These are phyloP conservation scores for Colletotrichum sp. DNA, from an alignment of 2,329 filamentous ascomycete species.

Conservation along the genomic window DNA sequence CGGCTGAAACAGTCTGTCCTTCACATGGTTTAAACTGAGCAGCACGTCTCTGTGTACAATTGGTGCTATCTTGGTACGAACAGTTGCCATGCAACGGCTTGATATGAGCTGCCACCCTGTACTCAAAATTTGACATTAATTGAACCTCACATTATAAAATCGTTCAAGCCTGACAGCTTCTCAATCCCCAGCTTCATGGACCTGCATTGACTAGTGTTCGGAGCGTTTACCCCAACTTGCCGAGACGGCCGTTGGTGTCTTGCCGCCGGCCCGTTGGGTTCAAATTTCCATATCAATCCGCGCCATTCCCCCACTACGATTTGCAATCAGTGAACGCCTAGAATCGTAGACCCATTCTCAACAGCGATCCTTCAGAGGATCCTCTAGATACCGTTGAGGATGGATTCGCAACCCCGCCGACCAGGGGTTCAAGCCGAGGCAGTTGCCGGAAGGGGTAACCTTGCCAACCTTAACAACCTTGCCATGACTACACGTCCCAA, in stretches of 20 bases:
- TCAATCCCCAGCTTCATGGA: background rate
- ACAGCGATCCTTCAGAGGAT: background rate
- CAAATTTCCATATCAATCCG: background rate
- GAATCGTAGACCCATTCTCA: background rate
- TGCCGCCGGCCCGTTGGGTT: background rate
- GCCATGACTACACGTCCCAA: slow-evolving; percentile 4
- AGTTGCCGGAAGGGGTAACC: background rate
- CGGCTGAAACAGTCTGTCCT: background rate
- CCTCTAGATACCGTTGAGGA: background rate
- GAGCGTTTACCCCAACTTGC: background rate
- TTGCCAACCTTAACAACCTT: background rate
- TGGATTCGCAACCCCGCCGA: background rate
- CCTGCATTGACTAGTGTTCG: background rate
- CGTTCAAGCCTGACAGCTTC: background rate
- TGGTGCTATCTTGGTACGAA: background rate
- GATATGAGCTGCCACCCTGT: background rate
- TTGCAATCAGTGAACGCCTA: background rate
- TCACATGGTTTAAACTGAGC: background rate
- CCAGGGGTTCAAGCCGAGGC: background rate
- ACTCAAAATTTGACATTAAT: background rate
- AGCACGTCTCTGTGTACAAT: background rate
- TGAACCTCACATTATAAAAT: background rate
- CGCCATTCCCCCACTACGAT: background rate
- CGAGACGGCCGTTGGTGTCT: background rate
- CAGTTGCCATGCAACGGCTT: background rate